Evolutionary conservation across 129 eudicot genomes (phyloP).

Genomic region (Artemisia argyi): DNA sequence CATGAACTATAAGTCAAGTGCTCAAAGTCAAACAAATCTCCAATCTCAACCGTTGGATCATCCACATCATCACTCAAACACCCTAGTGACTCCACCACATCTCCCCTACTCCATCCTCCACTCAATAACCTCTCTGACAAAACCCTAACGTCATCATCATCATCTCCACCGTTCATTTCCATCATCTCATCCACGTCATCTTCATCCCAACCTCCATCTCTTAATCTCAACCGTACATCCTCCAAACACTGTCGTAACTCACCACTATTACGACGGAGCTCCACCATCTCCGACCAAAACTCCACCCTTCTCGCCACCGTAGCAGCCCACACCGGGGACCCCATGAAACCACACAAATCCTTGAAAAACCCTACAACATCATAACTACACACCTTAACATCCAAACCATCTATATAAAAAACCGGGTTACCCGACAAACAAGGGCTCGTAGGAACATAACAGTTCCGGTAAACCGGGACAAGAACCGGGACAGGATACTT

Average conservation of each 20-base stretch:
- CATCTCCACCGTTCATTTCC: conserved; percentile 60
- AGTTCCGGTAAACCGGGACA: conserved; percentile 65
- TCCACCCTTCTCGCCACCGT: conserved; percentile 62
- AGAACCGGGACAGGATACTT: conserved; percentile 46
- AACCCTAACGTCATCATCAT: conserved; percentile 47
- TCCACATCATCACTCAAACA: conserved; percentile 17
- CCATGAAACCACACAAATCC: conserved; percentile 22
- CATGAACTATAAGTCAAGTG: conserved; percentile 12
- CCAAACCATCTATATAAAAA: conserved; percentile 62
- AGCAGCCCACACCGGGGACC: conserved; percentile 76
- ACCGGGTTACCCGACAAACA: conserved; percentile 60
- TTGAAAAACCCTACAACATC: conserved; percentile 71
- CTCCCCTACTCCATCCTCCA: conserved; percentile 83
- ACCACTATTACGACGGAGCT: conserved; percentile 34
- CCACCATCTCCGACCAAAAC: conserved; percentile 75
- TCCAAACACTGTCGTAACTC: conserved; percentile 58
- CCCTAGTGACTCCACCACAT: conserved; percentile 86
- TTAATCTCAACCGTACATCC: conserved; percentile 49
- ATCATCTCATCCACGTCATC: conserved; percentile 87
- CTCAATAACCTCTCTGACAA: conserved; percentile 54
- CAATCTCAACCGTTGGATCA: conserved; percentile 24
- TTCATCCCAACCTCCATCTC: conserved; percentile 79
- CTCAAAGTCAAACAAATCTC: conserved; percentile 40
- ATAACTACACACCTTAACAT: conserved; percentile 55
- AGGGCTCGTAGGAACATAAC: conserved; percentile 59